These are phyloP conservation scores for Solanum habrochaites DNA, from an alignment of 257 asterid species.

Conservation along the genomic window DNA sequence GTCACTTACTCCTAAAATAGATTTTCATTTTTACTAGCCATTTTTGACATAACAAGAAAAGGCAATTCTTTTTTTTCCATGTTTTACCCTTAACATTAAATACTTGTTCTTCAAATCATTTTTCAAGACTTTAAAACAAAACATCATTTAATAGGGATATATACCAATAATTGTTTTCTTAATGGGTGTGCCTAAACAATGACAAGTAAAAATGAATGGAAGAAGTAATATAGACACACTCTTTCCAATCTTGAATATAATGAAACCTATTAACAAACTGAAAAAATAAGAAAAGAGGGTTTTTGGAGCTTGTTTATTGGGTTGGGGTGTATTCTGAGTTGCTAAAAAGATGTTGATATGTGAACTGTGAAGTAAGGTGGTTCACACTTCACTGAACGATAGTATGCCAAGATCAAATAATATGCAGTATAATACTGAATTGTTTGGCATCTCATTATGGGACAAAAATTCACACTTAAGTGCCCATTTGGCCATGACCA, in stretches of 20 bases:
- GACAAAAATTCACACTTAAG: background rate
- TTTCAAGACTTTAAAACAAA: background rate
- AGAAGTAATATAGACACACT: background rate
- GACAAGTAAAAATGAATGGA: background rate
- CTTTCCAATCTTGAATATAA: background rate
- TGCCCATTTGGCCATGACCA: background rate
- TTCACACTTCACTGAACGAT: background rate
- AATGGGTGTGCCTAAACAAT: background rate
- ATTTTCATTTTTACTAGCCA: background rate
- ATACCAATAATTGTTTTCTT: background rate
- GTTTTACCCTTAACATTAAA: background rate
- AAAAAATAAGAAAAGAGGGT: background rate
- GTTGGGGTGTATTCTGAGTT: background rate
- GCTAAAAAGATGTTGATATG: background rate
- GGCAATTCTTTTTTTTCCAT: background rate
- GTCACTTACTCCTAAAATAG: background rate
- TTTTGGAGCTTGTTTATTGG: background rate
- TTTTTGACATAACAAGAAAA: background rate
- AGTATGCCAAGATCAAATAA: background rate
- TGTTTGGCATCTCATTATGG: background rate
- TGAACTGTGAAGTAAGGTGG: background rate
- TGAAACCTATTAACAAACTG: background rate
- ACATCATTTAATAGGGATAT: background rate
- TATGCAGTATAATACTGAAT: background rate
- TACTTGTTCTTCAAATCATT: background rate